phyloP scores from a whole-genome alignment of 306 rosid species.

The Begonia fuchsioides region DNA sequence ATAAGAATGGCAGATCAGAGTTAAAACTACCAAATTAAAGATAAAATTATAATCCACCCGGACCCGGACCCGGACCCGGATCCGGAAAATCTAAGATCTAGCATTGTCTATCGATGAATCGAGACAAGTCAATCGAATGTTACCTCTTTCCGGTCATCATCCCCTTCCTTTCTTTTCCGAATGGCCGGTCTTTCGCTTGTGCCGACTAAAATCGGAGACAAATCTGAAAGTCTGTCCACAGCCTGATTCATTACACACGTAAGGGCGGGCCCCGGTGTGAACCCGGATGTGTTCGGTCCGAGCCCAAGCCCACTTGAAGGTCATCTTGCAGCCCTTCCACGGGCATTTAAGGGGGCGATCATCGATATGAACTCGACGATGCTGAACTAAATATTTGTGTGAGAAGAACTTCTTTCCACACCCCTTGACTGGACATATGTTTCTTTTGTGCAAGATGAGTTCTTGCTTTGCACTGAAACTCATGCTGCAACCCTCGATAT shows the following conservation, averaged over 20 bases:
- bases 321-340: constrained; percentile 99
- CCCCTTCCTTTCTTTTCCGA: constrained; percentile 50
- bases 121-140: no score
- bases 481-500: constrained; percentile 90
- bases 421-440: constrained; percentile 90
- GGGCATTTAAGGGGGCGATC: constrained; percentile 95
- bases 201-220: constrained; percentile 97
- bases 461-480: constrained; percentile 65
- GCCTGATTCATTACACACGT: constrained; percentile 69
- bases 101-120: constrained; percentile 39
- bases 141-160: constrained; percentile 11
- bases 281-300: constrained; percentile 95
- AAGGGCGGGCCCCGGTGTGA: constrained; percentile 94
- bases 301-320: constrained; percentile 99
- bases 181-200: constrained; percentile 98
- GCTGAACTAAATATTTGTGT: constrained; percentile 95
- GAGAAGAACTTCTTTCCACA: constrained; percentile 98
- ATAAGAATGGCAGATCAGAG: constrained; percentile 47
- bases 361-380: constrained; percentile 82
- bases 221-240: constrained; percentile 95
- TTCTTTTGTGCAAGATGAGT: constrained; percentile 59
- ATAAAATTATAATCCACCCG: constrained; percentile 48
- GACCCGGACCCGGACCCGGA: no score
- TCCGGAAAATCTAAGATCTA: constrained; percentile 51
- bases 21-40: constrained; percentile 40